Evolutionary conservation across 257 asterid species (phyloP), one percentile per base, ranked within the genome.

Genomic region (Anisodus tanguticus): DNA sequence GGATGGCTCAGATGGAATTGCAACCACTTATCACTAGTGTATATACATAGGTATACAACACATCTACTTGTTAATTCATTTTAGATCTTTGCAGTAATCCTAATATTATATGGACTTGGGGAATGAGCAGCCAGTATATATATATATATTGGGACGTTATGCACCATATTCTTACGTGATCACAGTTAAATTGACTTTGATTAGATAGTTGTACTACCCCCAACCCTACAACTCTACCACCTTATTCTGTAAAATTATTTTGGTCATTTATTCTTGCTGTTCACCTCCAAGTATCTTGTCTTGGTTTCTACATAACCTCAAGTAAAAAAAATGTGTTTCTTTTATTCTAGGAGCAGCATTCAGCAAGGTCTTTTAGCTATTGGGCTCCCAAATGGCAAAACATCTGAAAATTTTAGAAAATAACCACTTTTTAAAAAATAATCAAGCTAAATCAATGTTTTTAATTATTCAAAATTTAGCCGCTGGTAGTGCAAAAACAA

Each of bases 171-270:
- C 43, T 67, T 55, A 19, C 70, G 47, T 53, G 8, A 85, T 83
- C 47, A 63, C 41, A 72, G 63, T 72, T 15, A 51, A 57, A 63
- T 78, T 59, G 80, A 67, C 43, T 9, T 54, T 84, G 88, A 86
- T 84, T 83, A 57, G 89, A 86, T 51, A 60, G 43, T 19, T 57
- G 54, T 62, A 70, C n/a, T 43, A 51, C 82, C 3, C 49, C 82
- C 49, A 13, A 77, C 64, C 82, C 82, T 77, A 77, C 47, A 22
- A 74, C 62, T 74, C 81, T 74, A 74, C 6, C 5, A 10, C 11
- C 10, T 5, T 11, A 51, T 7, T 76, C 49, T 53, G 16, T 41
- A 77, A 4, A 77, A 13, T 77, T 26, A 31, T 7, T 77, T 77
- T 53, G 82, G 31, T 77, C 31, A 77, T 77, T 77, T 77, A 51